A percentile compares a stretch with the other conserved stretches of the same genome.
phyloP scores from a whole-genome alignment of 306 rosid genomes.

The Cicer cuneatum region DNA sequence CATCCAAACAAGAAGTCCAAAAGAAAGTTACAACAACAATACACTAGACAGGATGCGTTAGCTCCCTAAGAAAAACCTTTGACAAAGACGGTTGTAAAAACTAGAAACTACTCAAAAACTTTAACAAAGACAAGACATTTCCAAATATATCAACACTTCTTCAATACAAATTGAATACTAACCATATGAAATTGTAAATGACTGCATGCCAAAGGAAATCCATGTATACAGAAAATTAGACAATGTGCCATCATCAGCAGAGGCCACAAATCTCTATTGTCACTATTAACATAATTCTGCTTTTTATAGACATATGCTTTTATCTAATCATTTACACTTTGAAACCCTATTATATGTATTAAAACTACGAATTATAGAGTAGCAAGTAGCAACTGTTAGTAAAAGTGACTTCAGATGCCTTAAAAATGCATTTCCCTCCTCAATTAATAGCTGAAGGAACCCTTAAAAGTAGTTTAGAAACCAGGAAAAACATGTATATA shows the following conservation, averaged over 20 bases:
- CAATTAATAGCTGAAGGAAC: constrained; percentile 14
- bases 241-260: constrained; percentile 32
- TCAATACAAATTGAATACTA: constrained; percentile 28
- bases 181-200: constrained; percentile 36
- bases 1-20: constrained; percentile 39
- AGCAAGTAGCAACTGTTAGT: background rate
- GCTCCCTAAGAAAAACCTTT: constrained; percentile 34
- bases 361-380: constrained; percentile 21
- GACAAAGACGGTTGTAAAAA: constrained; percentile 26
- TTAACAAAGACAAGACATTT: constrained; percentile 33
- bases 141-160: constrained; percentile 28
- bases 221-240: constrained; percentile 28
- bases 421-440: constrained; percentile 37
- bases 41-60: constrained; percentile 20
- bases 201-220: constrained; percentile 36
- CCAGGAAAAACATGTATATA: constrained; percentile 34
- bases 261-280: constrained; percentile 34
- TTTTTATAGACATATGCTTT: background rate
- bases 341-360: constrained; percentile 24
- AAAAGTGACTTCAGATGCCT: constrained; percentile 35
- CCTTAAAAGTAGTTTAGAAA: constrained; percentile 36
- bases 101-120: constrained; percentile 39
- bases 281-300: background rate
- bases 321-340: constrained; percentile 34
- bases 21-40: constrained; percentile 41